A percentile compares a stretch with the other conserved stretches of the same genome.
Evolutionary conservation across 1,139 yeast species (phyloP).

Genomic region (Yamadazyma songkhlaensis): DNA sequence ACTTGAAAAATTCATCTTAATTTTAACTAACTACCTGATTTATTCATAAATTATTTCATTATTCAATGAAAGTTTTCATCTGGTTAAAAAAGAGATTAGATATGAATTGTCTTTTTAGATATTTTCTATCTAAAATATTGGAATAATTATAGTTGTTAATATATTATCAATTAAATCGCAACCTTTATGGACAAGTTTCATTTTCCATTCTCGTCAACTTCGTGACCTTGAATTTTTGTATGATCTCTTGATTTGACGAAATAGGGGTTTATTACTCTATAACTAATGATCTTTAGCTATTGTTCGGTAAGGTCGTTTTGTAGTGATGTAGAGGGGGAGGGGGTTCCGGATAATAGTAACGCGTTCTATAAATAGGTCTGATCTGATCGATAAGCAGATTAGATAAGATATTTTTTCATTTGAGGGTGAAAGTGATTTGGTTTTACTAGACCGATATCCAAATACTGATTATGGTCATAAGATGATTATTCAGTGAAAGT

Average conservation of each 20-base stretch:
- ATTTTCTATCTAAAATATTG: neutral
- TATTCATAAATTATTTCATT: neutral
- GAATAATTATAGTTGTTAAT: constrained; percentile 3
- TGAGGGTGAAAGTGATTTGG: no score
- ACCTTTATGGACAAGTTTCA: neutral
- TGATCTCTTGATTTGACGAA: no score
- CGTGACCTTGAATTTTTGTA: neutral
- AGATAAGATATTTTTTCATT: no score
- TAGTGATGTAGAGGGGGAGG: no score
- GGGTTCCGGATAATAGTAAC: neutral
- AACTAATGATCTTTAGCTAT: no score
- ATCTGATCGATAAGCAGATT: neutral
- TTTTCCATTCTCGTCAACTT: neutral
- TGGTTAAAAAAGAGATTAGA: neutral
- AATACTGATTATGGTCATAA: no score
- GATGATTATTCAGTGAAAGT: no score
- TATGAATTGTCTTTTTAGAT: no score
- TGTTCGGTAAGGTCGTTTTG: no score
- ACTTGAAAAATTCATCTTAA: constrained; percentile 25
- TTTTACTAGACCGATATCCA: no score
- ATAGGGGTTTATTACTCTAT: no score
- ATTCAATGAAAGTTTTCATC: neutral
- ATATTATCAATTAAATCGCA: constrained; percentile 1
- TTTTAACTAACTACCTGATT: neutral
- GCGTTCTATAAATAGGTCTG: neutral